Base-by-base conservation (phyloP, 2,329 filamentous ascomycete genomes). In the Hypoxylon sp. region DNA sequence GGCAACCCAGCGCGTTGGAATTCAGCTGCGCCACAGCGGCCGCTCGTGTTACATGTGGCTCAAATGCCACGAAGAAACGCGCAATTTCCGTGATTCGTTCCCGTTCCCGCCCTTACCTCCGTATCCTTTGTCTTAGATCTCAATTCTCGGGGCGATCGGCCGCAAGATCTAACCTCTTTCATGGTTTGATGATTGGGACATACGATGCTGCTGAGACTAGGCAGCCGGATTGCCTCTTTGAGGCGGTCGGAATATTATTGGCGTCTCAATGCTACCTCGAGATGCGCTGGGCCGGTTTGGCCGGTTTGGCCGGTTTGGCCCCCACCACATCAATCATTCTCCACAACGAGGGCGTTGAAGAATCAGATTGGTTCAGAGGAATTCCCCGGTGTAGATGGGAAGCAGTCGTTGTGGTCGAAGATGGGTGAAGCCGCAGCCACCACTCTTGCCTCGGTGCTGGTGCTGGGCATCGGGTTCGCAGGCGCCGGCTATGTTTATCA, bases 401-500 rank as follows among this genome's bases (percentile, higher is more conserved):
- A 69, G 61, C 71, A 69, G 45, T 70, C 19, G 77, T 80, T 87
- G 8, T 70, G 80, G 2, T 79, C 81, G 39, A 92, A 90, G 75
- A 92, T 93, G 88, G 79, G 88, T 57, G 92, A 95, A 77, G 83
- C 90, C 5, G 91, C 91, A 2, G 89, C 88, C 7, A 94, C 92
- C 0, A 93, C 91, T 0, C 85, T 93, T 64, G 90, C 91, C 25
- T 93, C 90, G 21, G 90, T 95, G 60, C 71, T 90, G 9, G 87
- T 95, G 14, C 81, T 95, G 30, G 92, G 89, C 71, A 81, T 85
- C 16, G 88, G 86, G 29, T 90, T 90, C 73, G 84, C 82, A 46
- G 73, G 86, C 23, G 91, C 92, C 5, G 93, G 90, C 23, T 95
- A 92, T 77, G 84, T 85, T 50, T 96, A 96, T 76, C 92, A 96